A percentile compares a stretch with the other conserved stretches of the same genome.
phyloP scores from a whole-genome alignment of 768 basidiomycete genomes.

The Boletus barrowsii region DNA sequence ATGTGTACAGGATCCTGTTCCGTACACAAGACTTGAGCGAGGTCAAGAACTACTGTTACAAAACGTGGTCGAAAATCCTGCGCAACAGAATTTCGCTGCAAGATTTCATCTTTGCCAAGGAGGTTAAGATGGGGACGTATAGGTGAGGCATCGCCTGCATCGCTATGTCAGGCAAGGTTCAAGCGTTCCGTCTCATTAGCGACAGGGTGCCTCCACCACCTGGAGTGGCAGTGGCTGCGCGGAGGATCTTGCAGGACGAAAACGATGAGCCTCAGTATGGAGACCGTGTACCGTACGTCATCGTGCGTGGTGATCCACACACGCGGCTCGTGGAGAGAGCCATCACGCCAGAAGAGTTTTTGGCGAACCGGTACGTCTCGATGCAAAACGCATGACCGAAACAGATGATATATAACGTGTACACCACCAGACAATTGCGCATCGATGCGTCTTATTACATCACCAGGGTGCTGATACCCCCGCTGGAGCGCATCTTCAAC shows the following conservation, averaged over 20 bases:
- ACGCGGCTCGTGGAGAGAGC: constrained; percentile 73
- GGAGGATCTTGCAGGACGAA: constrained; percentile 68
- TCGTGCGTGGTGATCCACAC: constrained; percentile 61
- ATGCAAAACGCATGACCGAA: background rate
- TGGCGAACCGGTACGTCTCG: constrained; percentile 54
- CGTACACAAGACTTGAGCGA: constrained; percentile 84
- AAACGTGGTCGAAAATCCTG: constrained; percentile 80
- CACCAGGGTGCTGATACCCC: constrained; percentile 79
- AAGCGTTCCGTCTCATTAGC: constrained; percentile 37
- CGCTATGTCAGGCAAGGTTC: no score
- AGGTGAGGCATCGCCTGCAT: constrained; percentile 45
- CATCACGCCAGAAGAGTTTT: constrained; percentile 65
- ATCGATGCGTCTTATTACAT: constrained; percentile 94
- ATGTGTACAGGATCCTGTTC: constrained; percentile 75
- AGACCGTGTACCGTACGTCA: constrained; percentile 91
- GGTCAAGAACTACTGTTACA: constrained; percentile 84
- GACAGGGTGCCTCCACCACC: constrained; percentile 85
- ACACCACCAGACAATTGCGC: constrained; percentile 49
- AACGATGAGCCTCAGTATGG: constrained; percentile 88
- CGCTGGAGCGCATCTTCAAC: constrained; percentile 86
- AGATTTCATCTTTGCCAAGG: constrained; percentile 93
- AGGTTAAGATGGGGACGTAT: constrained; percentile 91
- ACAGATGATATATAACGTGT: background rate
- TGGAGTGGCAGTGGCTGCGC: constrained; percentile 84
- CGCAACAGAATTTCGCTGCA: constrained; percentile 80